Conservation (phyloP, 2,329 filamentous ascomycete genomes). For the Huntiella abstrusa region DNA sequence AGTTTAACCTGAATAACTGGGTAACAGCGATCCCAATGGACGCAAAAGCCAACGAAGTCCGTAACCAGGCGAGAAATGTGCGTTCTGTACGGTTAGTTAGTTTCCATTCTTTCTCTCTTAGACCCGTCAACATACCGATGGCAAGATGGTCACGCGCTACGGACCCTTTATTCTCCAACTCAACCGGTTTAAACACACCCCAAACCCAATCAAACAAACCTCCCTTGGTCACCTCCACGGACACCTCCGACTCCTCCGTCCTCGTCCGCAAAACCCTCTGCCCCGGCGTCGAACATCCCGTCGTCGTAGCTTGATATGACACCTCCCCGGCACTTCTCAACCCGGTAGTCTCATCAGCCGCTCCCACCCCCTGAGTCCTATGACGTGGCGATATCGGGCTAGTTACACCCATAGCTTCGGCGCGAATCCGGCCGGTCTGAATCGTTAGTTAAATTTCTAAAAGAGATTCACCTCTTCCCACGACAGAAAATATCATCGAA, state of each 20-base stretch:
- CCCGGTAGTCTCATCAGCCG: too few relatives aligned
- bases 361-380: too few relatives aligned
- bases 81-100: constrained; percentile 34
- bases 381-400: neutral
- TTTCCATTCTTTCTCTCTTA: neutral
- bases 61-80: constrained; percentile 71
- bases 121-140: constrained; percentile 33
- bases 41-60: constrained; percentile 64
- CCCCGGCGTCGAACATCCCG: neutral
- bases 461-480: too few relatives aligned
- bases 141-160: constrained; percentile 70
- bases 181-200: constrained; percentile 35
- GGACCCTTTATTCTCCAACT: constrained; percentile 72
- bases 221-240: neutral
- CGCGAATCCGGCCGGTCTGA: constrained; percentile 5
- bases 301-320: too few relatives aligned
- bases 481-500: too few relatives aligned
- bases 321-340: too few relatives aligned
- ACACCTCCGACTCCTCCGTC: constrained; percentile 1
- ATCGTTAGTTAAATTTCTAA: neutral
- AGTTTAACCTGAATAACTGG: constrained; percentile 70
- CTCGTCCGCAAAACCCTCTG: neutral
- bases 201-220: constrained; percentile 2
- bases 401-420: constrained; percentile 5
- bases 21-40: constrained; percentile 70